These are phyloP conservation scores for Vaccinium corymbosum DNA, from an alignment of 148 eudicot species.

Conservation along the genomic window DNA sequence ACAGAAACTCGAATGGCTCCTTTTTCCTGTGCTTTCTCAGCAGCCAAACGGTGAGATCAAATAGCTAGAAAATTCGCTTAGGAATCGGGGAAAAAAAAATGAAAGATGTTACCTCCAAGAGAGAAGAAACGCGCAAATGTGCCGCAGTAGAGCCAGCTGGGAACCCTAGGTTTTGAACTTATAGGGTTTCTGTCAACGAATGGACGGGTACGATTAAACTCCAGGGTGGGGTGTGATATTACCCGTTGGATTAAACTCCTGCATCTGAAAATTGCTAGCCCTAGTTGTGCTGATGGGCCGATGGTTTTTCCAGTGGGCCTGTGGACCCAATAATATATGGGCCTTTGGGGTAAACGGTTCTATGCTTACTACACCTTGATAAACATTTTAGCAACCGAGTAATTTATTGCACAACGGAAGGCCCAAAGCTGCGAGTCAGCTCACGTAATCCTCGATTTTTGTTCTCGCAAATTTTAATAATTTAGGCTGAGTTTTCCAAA, in stretches of 20 bases:
- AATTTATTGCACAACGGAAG: too few species aligned
- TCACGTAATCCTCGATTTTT: too few species aligned
- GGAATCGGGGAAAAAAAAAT: neutral
- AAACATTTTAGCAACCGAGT: too few species aligned
- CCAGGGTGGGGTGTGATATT: neutral
- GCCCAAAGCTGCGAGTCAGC: too few species aligned
- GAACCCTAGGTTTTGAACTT: neutral
- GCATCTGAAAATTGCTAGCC: neutral
- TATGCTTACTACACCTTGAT: too few species aligned
- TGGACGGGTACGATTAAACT: neutral
- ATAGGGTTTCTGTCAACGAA: neutral
- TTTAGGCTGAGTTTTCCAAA: too few species aligned
- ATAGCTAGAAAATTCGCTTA: neutral
- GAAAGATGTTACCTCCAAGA: slow-evolving; percentile 15
- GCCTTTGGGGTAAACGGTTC: too few species aligned
- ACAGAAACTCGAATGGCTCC: too few species aligned
- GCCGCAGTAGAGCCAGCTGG: neutral
- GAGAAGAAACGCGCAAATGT: neutral
- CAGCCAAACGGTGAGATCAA: neutral
- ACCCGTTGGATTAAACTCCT: neutral
- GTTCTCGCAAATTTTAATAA: too few species aligned
- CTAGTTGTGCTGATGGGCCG: too few species aligned
- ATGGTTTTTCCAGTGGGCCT: too few species aligned
- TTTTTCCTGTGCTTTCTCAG: slow-evolving; percentile 2
- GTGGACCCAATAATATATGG: too few species aligned